These are phyloP conservation scores for Teratosphaeria zuluensis DNA, from an alignment of 2,329 filamentous ascomycete genomes.

Conservation along the genomic window DNA sequence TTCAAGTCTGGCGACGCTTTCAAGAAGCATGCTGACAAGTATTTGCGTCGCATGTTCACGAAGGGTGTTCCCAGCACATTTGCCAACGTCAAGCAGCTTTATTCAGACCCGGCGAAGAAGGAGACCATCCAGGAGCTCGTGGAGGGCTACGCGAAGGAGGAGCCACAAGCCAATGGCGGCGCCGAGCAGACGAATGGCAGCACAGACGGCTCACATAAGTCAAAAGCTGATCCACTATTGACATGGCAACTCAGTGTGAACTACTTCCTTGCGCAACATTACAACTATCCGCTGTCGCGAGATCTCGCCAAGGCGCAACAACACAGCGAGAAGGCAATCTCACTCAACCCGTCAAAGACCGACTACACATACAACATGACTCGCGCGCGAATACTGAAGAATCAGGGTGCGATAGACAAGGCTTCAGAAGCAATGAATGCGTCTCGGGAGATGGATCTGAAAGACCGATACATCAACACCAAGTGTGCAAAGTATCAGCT, in stretches of 20 bases:
- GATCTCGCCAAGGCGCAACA: constrained; percentile 72
- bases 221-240: constrained; percentile 43
- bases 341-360: constrained; percentile 67
- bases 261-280: constrained; percentile 94
- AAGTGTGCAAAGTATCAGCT: constrained; percentile 97
- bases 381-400: constrained; percentile 89
- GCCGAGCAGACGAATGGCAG: constrained; percentile 19
- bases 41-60: constrained; percentile 74
- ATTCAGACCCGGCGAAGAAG: constrained; percentile 67
- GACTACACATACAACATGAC: constrained; percentile 93
- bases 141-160: constrained; percentile 57
- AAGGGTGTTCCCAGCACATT: constrained; percentile 95
- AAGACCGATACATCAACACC: constrained; percentile 95
- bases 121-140: constrained; percentile 65
- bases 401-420: constrained; percentile 67
- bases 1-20: constrained; percentile 81
- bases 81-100: constrained; percentile 90
- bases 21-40: constrained; percentile 63
- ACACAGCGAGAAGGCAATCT: constrained; percentile 75
- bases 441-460: constrained; percentile 74
- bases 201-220: constrained; percentile 30
- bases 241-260: constrained; percentile 67
- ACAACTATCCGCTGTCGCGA: constrained; percentile 83
- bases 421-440: constrained; percentile 83
- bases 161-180: constrained; percentile 18